Percentiles rank a stretch among this genome's conserved stretches.
Evolutionary conservation across 257 asterid genomes (phyloP).

Genomic region (Nicotiana attenuata): DNA sequence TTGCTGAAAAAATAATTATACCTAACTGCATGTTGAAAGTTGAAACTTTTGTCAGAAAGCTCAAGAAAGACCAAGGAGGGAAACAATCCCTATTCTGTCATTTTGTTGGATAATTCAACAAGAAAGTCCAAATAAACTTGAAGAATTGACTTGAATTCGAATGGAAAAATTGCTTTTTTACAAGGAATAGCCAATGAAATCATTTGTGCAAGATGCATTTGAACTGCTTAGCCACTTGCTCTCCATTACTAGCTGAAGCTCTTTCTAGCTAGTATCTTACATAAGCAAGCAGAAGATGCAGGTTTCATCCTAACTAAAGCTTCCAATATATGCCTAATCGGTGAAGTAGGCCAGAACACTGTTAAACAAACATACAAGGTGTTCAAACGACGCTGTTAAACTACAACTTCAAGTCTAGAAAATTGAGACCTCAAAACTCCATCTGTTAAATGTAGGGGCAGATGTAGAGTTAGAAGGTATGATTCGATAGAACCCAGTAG

Average conservation of each 20-base stretch:
- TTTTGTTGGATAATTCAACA: background rate
- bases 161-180: background rate
- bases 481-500: background rate
- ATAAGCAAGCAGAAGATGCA: background rate
- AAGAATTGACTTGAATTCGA: background rate
- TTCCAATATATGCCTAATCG: constrained; percentile 58
- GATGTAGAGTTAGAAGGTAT: background rate
- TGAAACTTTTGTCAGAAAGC: background rate
- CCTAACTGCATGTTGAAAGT: no score
- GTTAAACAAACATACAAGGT: no score
- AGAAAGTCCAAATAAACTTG: background rate
- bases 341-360: constrained; percentile 41
- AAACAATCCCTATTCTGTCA: background rate
- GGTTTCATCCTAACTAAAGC: constrained; percentile 25
- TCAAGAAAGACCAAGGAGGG: background rate
- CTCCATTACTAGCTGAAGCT: no score
- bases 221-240: background rate
- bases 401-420: no score
- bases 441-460: background rate
- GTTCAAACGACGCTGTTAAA: no score
- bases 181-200: background rate
- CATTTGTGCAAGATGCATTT: background rate
- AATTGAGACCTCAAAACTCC: no score
- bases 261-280: no score
- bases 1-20: no score